Base-by-base conservation (phyloP, 192 early-diverging fungal genomes). In the Podila epicladia region DNA sequence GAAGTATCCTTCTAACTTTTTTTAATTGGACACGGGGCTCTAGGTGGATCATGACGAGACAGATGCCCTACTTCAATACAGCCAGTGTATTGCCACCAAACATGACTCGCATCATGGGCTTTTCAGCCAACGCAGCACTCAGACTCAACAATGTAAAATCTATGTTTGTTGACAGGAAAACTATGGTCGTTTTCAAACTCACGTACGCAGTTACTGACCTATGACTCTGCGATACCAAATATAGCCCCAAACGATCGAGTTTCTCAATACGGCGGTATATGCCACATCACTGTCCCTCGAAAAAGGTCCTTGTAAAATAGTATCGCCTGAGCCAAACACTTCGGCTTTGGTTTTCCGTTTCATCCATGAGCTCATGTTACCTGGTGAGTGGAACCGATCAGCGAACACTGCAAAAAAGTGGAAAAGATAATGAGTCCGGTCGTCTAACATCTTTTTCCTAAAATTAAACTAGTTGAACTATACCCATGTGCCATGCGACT, bases 301-400 rank as follows among this genome's bases (percentile, higher is more conserved):
- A 26, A 58, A 60, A 8, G n/a, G 8, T 2, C 32, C 60, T 24
- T 49, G 64, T 20, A 55, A 55, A 55, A n/a, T 71, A 7, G 35
- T 9, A 2, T 22, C 32, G 7, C 11, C 19, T 0, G 33, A 33
- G 48, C 65, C 70, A 26, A 71, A 79, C 32, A n/a, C 50, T 26
- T 65, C 70, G 5, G 57, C 62, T 5, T 60, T 80, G n/a, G 35
- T 80, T 5, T 64, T 60, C n/a, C 70, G 77, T 5, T 80, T 73
- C 45, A 49, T 60, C 0, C 70, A 80, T 19, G 66, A 80, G 19
- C 61, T 80, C 7, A 73, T 73, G 77, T 45, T 80, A 19, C 77
- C 77, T 33, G 66, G 77, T 80, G 73, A 64, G 64, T 15, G 41
- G 41, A 8, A 15, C 7, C 31, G 9, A 12, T 20, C 35, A 55